These are phyloP conservation scores for Metschnikowia amazonensis DNA, from an alignment of 805 yeast genomes.

Conservation along the genomic window DNA sequence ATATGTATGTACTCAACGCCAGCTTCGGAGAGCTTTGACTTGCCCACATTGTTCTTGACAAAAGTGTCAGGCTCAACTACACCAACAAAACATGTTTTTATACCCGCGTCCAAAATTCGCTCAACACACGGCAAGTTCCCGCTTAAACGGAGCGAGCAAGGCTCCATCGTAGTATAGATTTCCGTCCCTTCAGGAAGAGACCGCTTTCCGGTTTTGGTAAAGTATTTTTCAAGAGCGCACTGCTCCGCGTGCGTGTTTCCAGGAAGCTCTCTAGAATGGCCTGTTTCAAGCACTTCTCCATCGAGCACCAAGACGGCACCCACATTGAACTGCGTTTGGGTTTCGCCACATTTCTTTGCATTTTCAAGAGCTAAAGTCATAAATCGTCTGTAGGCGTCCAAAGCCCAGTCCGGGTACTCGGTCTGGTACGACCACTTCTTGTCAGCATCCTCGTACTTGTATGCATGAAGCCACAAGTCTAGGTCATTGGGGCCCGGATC, in stretches of 20 bases:
- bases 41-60: conserved; percentile 72
- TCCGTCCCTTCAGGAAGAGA: conserved; percentile 72
- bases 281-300: conserved; percentile 67
- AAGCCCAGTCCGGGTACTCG: conserved; percentile 80
- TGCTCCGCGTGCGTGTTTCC: conserved; percentile 99
- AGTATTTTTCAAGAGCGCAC: conserved; percentile 80
- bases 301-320: conserved; percentile 75
- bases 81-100: conserved; percentile 83
- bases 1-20: conserved; percentile 74
- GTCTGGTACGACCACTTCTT: conserved; percentile 71
- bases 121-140: conserved; percentile 89
- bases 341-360: conserved; percentile 77
- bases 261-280: conserved; percentile 84
- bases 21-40: conserved; percentile 45
- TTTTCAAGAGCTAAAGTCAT: conserved; percentile 76
- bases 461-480: conserved; percentile 89
- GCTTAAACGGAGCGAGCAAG: conserved; percentile 83
- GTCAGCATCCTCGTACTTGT: conserved; percentile 60
- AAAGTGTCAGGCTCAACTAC: conserved; percentile 87
- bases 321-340: conserved; percentile 87
- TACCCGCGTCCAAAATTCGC: conserved; percentile 56
- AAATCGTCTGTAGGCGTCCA: conserved; percentile 49
- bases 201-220: conserved; percentile 28
- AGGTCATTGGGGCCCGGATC: conserved; percentile 90
- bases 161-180: conserved; percentile 95